Evolutionary conservation across 73 alveolate species (phyloP).

Genomic region (Breviolum minutum): DNA sequence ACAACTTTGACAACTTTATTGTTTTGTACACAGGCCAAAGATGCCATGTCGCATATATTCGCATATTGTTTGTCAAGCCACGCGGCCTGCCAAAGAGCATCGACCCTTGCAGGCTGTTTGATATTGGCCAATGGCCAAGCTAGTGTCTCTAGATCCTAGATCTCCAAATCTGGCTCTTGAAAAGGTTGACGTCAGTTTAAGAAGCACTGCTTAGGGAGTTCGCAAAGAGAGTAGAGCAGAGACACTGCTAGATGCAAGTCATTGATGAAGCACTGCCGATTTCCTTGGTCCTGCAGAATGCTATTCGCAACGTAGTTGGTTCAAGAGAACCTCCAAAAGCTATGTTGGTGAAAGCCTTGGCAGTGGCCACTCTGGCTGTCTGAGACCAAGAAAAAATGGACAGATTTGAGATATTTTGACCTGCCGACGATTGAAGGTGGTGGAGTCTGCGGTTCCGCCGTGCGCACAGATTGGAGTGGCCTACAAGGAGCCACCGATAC

Average conservation of each 20-base stretch:
- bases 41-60: not conserved
- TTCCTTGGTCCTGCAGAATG: not conserved
- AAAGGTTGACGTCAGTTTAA: not conserved
- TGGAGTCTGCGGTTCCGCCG: conserved; percentile 22
- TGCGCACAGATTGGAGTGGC: conserved; percentile 58
- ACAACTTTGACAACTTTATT: not conserved
- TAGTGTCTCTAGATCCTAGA: too few species aligned
- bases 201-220: not conserved
- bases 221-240: too few species aligned
- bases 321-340: conserved; percentile 9
- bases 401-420: not conserved
- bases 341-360: not conserved
- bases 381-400: not conserved
- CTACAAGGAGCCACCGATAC: conserved; percentile 8
- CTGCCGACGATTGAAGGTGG: not conserved
- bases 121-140: too few species aligned
- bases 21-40: not conserved
- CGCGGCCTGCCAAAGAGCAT: conserved; percentile 21
- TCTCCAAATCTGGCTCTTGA: not conserved
- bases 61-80: not conserved
- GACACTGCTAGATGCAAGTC: too few species aligned
- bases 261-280: too few species aligned
- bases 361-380: conserved; percentile 3
- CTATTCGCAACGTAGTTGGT: not conserved
- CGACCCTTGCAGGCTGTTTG: not conserved